Percentiles rank a stretch among this genome's conserved stretches.
Conservation (phyloP, 306 rosid species). For the Arachis stenosperma region DNA sequence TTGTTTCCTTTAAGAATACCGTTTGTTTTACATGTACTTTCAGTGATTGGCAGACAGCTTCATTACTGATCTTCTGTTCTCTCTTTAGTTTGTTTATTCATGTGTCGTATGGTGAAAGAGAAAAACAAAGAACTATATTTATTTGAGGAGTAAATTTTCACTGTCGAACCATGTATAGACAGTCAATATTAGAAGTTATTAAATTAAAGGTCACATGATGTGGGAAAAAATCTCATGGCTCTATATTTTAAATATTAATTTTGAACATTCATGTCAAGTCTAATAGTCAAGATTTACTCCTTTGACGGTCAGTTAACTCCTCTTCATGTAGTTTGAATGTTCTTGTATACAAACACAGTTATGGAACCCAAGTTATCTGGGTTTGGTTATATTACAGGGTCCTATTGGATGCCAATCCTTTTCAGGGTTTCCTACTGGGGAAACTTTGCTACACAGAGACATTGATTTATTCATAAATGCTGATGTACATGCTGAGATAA, state of each 20-base stretch:
- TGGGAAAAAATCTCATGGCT: too few species aligned
- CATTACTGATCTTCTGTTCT: slow-evolving; percentile 10
- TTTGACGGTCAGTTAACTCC: too few species aligned
- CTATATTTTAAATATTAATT: too few species aligned
- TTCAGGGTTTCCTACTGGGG: slow-evolving; percentile 71
- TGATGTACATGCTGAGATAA: slow-evolving; percentile 70
- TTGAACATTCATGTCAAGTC: too few species aligned
- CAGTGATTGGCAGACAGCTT: neutral
- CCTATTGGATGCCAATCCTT: slow-evolving; percentile 92
- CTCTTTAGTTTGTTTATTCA: slow-evolving; percentile 13
- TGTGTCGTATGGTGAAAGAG: neutral
- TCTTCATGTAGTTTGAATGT: slow-evolving; percentile 28
- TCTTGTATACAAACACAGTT: slow-evolving; percentile 26
- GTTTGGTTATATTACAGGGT: slow-evolving; percentile 71
- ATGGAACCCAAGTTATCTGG: slow-evolving; percentile 36
- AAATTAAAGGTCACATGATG: too few species aligned
- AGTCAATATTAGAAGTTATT: too few species aligned
- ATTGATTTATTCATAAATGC: slow-evolving; percentile 65
- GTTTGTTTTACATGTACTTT: slow-evolving; percentile 26
- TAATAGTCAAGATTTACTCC: too few species aligned
- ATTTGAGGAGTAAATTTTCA: too few species aligned
- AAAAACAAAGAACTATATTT: neutral
- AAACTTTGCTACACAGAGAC: slow-evolving; percentile 66
- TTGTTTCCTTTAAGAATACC: slow-evolving; percentile 23
- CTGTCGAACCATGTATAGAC: too few species aligned